phyloP scores from a whole-genome alignment of 2,329 filamentous ascomycete species.

The Proliferodiscus dingleyae region DNA sequence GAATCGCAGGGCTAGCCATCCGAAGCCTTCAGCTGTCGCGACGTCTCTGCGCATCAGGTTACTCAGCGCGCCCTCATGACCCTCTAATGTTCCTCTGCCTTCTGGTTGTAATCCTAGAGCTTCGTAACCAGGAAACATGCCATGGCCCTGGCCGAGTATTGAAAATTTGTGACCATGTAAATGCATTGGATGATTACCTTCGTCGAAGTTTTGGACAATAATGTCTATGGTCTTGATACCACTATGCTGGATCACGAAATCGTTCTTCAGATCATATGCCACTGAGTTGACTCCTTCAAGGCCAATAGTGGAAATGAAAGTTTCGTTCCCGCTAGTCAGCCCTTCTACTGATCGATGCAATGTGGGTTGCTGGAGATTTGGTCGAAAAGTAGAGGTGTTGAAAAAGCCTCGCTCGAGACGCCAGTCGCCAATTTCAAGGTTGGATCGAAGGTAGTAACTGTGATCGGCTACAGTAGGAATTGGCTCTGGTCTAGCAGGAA shows the following conservation, averaged over 20 bases:
- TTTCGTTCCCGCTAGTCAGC: slow-evolving; percentile 38
- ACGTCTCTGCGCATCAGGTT: slow-evolving; percentile 49
- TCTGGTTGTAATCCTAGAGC: slow-evolving; percentile 35
- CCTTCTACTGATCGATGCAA: slow-evolving; percentile 47
- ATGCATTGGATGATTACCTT: slow-evolving; percentile 67
- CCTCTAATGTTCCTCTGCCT: slow-evolving; percentile 28
- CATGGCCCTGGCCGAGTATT: slow-evolving; percentile 55
- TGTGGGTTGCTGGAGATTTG: slow-evolving; percentile 43
- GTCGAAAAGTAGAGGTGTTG: slow-evolving; percentile 50
- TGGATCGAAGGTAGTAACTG: slow-evolving; percentile 50
- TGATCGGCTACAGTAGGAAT: slow-evolving; percentile 46
- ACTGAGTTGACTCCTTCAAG: slow-evolving; percentile 49
- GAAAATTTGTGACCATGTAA: slow-evolving; percentile 76
- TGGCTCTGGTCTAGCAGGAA: slow-evolving; percentile 38
- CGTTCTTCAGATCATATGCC: slow-evolving; percentile 37
- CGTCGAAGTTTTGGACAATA: slow-evolving; percentile 71
- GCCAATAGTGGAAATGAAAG: slow-evolving; percentile 38
- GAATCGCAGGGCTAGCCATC: slow-evolving; percentile 50
- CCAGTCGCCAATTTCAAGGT: slow-evolving; percentile 56
- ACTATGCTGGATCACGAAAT: slow-evolving; percentile 61
- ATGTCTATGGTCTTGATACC: slow-evolving; percentile 61
- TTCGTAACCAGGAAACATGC: slow-evolving; percentile 45
- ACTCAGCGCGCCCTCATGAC: slow-evolving; percentile 29
- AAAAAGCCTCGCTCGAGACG: slow-evolving; percentile 54
- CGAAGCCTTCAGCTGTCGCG: slow-evolving; percentile 48